Evolutionary conservation across 257 asterid species (phyloP).

Genomic region (Plantago major): DNA sequence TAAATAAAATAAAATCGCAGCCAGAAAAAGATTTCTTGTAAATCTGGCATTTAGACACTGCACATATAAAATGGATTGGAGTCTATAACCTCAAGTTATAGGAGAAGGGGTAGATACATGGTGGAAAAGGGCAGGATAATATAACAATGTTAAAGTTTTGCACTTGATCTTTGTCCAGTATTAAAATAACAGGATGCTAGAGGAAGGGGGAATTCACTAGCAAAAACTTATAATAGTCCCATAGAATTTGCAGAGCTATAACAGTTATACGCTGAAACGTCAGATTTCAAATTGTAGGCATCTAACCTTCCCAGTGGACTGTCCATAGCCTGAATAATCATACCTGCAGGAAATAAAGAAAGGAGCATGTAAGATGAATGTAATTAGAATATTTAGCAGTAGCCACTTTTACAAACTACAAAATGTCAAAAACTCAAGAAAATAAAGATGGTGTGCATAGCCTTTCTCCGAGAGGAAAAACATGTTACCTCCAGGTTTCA

Average conservation of each 20-base stretch:
- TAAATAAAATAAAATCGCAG: not conserved
- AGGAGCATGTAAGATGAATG: conserved; percentile 21
- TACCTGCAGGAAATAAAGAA: conserved; percentile 47
- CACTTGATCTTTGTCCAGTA: no score
- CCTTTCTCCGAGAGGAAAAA: no score
- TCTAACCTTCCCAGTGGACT: conserved; percentile 95
- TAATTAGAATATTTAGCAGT: conserved; percentile 7
- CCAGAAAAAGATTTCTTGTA: not conserved
- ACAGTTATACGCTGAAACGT: not conserved
- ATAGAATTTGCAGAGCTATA: conserved; percentile 2
- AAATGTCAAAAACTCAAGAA: not conserved
- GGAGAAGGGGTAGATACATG: no score
- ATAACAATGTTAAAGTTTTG: no score
- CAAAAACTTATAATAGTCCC: not conserved
- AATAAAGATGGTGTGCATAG: not conserved
- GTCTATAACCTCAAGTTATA: not conserved
- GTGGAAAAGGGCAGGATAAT: no score
- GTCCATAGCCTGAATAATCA: conserved; percentile 98
- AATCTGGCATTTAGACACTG: not conserved
- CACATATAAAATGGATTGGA: not conserved
- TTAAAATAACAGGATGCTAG: no score
- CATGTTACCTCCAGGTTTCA: no score
- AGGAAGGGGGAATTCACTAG: no score
- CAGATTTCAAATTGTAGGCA: conserved; percentile 19
- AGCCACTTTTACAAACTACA: conserved; percentile 2